Evolutionary conservation across 2,329 filamentous ascomycete genomes (phyloP).

Genomic region (Exserohilum turcica): DNA sequence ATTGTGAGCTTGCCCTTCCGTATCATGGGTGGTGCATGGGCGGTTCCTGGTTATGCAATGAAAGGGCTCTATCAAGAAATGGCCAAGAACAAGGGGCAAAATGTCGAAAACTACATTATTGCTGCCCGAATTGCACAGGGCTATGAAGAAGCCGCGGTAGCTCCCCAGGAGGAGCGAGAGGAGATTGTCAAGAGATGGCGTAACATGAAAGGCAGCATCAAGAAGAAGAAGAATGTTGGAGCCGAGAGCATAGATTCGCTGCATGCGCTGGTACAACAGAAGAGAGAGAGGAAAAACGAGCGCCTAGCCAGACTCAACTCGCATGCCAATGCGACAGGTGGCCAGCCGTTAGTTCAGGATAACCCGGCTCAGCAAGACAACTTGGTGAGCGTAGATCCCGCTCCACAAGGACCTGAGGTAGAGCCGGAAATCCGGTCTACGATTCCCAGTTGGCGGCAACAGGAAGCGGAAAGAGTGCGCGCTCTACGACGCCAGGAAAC

Average conservation of each 20-base stretch:
- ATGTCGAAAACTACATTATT: slow-evolving; percentile 78
- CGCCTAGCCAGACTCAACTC: slow-evolving; percentile 35
- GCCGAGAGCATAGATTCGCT: slow-evolving; percentile 57
- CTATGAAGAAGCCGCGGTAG: slow-evolving; percentile 64
- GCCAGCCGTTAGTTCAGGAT: slow-evolving; percentile 24
- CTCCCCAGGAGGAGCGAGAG: slow-evolving; percentile 63
- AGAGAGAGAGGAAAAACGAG: slow-evolving; percentile 42
- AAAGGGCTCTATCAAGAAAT: slow-evolving; percentile 82
- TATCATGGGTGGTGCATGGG: slow-evolving; percentile 69
- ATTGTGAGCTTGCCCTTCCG: slow-evolving; percentile 82
- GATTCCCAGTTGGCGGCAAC: slow-evolving; percentile 20
- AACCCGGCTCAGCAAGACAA: slow-evolving; percentile 21
- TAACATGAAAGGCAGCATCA: slow-evolving; percentile 63
- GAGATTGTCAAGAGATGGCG: slow-evolving; percentile 71
- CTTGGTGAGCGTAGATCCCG: slow-evolving; percentile 19
- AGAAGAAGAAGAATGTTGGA: slow-evolving; percentile 59
- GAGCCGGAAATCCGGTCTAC: slow-evolving; percentile 23
- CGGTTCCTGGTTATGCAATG: slow-evolving; percentile 79
- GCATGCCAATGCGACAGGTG: slow-evolving; percentile 12
- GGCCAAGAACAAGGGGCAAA: slow-evolving; percentile 70
- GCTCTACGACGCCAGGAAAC: slow-evolving; percentile 28
- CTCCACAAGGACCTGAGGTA: slow-evolving; percentile 13
- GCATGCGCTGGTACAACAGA: slow-evolving; percentile 50
- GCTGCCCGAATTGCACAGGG: slow-evolving; percentile 78
- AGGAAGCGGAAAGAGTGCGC: slow-evolving; percentile 19